phyloP scores from a whole-genome alignment of 2,329 filamentous ascomycete species.

The Nemania sp. region DNA sequence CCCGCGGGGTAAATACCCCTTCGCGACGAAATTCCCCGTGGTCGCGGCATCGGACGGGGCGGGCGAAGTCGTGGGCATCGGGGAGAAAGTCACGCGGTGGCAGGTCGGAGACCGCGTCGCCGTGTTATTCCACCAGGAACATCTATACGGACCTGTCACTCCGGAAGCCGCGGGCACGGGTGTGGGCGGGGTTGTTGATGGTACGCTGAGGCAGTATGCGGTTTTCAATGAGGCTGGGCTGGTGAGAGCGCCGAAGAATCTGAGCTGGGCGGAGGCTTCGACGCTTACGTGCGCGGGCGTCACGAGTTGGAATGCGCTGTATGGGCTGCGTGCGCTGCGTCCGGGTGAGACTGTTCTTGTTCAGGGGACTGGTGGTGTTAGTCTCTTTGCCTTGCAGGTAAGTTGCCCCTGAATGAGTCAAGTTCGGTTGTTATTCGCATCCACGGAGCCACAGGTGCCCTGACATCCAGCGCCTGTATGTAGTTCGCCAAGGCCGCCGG shows the following conservation, averaged over 20 bases:
- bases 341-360: slow-evolving; percentile 64
- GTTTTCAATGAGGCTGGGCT: slow-evolving; percentile 70
- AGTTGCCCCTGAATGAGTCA: slow-evolving; percentile 1
- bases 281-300: slow-evolving; percentile 64
- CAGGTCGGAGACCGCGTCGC: slow-evolving; percentile 57
- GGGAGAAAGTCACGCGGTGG: slow-evolving; percentile 52
- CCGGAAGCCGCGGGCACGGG: slow-evolving; percentile 50
- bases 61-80: slow-evolving; percentile 56
- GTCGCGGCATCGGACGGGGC: slow-evolving; percentile 58
- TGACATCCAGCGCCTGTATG: background rate
- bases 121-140: slow-evolving; percentile 64
- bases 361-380: slow-evolving; percentile 72
- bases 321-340: slow-evolving; percentile 56
- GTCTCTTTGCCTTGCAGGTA: slow-evolving; percentile 63
- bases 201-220: slow-evolving; percentile 68
- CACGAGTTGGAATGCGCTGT: slow-evolving; percentile 69
- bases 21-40: slow-evolving; percentile 47
- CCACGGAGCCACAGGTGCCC: no score
- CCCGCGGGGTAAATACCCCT: slow-evolving; percentile 51
- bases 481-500: slow-evolving; percentile 55
- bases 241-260: slow-evolving; percentile 61
- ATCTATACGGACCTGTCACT: slow-evolving; percentile 50
- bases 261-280: slow-evolving; percentile 56
- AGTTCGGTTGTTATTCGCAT: background rate
- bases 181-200: slow-evolving; percentile 69